Conservation (phyloP, 2,329 filamentous ascomycete species). For the Sporothrix dimorphospora region DNA sequence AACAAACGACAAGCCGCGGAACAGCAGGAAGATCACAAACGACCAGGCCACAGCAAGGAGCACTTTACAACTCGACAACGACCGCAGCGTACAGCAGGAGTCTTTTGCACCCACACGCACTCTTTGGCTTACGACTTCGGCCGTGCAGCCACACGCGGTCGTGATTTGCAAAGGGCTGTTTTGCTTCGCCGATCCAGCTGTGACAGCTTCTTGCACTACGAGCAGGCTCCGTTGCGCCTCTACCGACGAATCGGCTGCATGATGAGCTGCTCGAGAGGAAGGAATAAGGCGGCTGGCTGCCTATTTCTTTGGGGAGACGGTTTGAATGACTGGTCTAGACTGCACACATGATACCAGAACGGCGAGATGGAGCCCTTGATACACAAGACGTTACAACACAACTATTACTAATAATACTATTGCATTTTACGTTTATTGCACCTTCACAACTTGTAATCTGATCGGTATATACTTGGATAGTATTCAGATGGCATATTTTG, state of each 20-base stretch:
- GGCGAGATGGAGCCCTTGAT: background rate
- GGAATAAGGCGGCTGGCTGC: conserved; percentile 21
- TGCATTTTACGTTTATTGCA: background rate
- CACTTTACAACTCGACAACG: background rate
- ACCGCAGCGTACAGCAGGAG: background rate
- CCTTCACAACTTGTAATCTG: no score
- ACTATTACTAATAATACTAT: background rate
- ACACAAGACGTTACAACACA: background rate
- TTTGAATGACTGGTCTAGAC: background rate
- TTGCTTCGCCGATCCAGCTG: no score
- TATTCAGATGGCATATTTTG: no score
- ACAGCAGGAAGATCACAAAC: no score
- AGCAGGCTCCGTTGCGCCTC: no score
- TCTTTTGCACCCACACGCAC: background rate
- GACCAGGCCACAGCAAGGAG: background rate
- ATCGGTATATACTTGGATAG: no score
- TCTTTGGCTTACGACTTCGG: no score
- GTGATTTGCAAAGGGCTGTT: no score
- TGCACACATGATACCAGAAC: conserved; percentile 4
- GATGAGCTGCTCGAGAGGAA: no score
- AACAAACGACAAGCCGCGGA: background rate
- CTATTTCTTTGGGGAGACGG: background rate
- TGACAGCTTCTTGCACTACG: no score
- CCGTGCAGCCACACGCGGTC: no score
- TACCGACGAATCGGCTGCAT: no score